phyloP scores from a whole-genome alignment of 805 yeast genomes.

The Candida koratica region DNA sequence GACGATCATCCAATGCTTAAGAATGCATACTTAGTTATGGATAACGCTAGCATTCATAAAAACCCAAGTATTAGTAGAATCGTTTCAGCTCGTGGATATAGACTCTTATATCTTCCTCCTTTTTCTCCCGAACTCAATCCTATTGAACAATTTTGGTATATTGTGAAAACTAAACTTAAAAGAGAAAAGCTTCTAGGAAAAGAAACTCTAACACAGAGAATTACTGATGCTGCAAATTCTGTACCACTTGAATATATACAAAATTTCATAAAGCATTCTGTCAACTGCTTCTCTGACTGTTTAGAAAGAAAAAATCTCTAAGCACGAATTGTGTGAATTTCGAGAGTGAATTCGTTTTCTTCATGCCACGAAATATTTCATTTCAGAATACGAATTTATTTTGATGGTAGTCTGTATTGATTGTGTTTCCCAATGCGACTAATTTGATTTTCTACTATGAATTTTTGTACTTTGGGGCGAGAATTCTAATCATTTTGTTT shows the following conservation, averaged over 20 bases:
- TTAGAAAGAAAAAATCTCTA: constrained; percentile 8
- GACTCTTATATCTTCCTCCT: constrained; percentile 14
- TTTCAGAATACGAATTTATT: constrained; percentile 2
- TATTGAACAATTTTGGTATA: constrained; percentile 17
- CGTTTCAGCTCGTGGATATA: constrained; percentile 12
- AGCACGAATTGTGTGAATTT: constrained; percentile 7
- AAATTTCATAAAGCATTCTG: too few relatives aligned
- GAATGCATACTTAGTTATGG: too few relatives aligned
- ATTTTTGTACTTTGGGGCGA: constrained; percentile 2
- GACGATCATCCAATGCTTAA: too few relatives aligned
- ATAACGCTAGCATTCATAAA: constrained; percentile 16
- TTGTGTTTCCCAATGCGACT: constrained; percentile 4
- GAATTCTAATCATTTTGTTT: constrained; percentile 1
- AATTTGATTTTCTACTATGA: constrained; percentile 7
- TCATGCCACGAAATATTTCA: neutral
- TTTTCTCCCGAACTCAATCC: constrained; percentile 15
- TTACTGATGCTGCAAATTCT: too few relatives aligned
- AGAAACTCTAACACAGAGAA: too few relatives aligned
- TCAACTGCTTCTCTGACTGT: constrained; percentile 5
- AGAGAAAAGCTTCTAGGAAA: constrained; percentile 5
- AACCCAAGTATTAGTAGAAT: constrained; percentile 12
- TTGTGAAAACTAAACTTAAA: constrained; percentile 6
- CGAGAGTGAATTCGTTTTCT: constrained; percentile 1
- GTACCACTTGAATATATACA: too few relatives aligned
- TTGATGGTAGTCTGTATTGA: constrained; percentile 6